phyloP scores from a whole-genome alignment of 208 protist genomes.

The Crithidia brevicula region DNA sequence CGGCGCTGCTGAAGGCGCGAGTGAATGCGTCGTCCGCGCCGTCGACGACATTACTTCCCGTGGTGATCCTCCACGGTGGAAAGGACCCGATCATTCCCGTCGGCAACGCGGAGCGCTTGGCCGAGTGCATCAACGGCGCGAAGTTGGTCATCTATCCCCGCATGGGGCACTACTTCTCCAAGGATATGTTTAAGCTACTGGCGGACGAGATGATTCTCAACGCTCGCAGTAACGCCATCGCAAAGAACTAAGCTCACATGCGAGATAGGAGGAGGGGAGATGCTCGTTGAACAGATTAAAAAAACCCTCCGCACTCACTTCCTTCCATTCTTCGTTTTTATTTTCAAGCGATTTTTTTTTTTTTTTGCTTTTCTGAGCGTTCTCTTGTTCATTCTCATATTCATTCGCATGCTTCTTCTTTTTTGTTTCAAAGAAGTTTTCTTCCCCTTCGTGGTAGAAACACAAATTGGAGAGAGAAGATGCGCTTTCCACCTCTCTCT shows the following conservation, averaged over 20 bases:
- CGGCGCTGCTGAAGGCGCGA: conserved; percentile 30
- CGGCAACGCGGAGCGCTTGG: conserved; percentile 58
- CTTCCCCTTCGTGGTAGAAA: too few species aligned
- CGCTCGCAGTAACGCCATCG: conserved; percentile 26
- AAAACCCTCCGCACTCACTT: too few species aligned
- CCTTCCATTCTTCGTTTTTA: too few species aligned
- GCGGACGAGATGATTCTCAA: conserved; percentile 59
- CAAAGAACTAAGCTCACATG: too few species aligned
- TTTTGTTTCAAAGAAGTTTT: conserved; percentile 7
- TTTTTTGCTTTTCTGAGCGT: too few species aligned
- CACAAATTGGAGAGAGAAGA: too few species aligned
- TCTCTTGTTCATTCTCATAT: not conserved
- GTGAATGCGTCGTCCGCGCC: conserved; percentile 44
- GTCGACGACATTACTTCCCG: conserved; percentile 49
- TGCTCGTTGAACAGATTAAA: too few species aligned
- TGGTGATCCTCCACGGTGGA: conserved; percentile 75
- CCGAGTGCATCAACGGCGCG: conserved; percentile 46
- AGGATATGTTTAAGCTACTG: conserved; percentile 38
- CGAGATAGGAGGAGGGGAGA: too few species aligned
- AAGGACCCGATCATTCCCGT: conserved; percentile 70
- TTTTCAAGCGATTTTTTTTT: too few species aligned
- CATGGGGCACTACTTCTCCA: conserved; percentile 84
- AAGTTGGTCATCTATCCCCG: conserved; percentile 60
- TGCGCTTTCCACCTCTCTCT: too few species aligned
- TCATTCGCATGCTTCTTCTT: not conserved